A percentile compares a stretch with the other conserved stretches of the same genome.
Evolutionary conservation across 768 basidiomycete species (phyloP).

Genomic region (Podaxis sp.): DNA sequence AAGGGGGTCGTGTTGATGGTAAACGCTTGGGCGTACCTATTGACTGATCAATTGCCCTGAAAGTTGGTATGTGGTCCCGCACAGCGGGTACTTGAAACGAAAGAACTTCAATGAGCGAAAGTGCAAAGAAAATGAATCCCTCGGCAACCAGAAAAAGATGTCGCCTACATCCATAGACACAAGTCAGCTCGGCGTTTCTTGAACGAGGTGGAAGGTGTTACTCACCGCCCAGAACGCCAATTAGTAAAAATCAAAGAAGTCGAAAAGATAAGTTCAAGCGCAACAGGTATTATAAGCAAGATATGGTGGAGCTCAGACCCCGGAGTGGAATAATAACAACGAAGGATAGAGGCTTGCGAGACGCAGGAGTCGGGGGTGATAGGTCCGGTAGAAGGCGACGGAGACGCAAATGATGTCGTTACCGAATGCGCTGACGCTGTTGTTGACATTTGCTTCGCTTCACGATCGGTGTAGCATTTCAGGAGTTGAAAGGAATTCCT

Average conservation of each 20-base stretch:
- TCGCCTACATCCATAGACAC: slow-evolving; percentile 33
- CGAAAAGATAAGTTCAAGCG: slow-evolving; percentile 61
- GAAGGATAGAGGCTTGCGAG: slow-evolving; percentile 68
- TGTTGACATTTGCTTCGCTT: slow-evolving; percentile 12
- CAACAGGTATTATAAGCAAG: slow-evolving; percentile 61
- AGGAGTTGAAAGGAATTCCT: slow-evolving; percentile 20
- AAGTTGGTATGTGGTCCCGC: slow-evolving; percentile 43
- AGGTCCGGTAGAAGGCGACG: background rate
- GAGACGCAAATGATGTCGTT: background rate
- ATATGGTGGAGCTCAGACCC: slow-evolving; percentile 35
- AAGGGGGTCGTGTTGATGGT: background rate
- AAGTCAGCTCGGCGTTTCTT: background rate
- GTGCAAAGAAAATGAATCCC: slow-evolving; percentile 56
- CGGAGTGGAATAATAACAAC: slow-evolving; percentile 56
- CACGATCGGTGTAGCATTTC: slow-evolving; percentile 8
- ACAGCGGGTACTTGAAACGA: slow-evolving; percentile 54
- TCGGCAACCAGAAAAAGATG: slow-evolving; percentile 64
- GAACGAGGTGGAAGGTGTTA: slow-evolving; percentile 15
- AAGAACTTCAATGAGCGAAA: slow-evolving; percentile 62
- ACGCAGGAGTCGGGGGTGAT: slow-evolving; percentile 54
- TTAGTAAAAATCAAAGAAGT: slow-evolving; percentile 50
- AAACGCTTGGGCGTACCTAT: slow-evolving; percentile 49
- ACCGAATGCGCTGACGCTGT: slow-evolving; percentile 35
- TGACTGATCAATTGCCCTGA: slow-evolving; percentile 55
- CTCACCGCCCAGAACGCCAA: slow-evolving; percentile 49